phyloP scores from a whole-genome alignment of 2,329 filamentous ascomycete species.

The Colletotrichum aenigma region DNA sequence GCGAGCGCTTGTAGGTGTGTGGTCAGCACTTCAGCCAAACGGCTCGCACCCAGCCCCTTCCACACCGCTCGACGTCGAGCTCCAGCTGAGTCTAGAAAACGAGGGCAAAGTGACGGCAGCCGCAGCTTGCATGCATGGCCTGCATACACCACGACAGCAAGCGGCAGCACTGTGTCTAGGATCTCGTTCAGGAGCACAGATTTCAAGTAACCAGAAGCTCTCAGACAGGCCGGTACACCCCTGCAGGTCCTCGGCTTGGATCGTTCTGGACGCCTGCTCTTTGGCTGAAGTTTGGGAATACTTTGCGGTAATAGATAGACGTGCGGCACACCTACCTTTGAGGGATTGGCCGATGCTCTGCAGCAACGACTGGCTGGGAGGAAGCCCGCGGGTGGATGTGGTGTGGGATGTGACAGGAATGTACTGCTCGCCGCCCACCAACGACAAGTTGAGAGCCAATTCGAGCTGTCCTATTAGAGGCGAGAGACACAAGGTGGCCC shows the following conservation, averaged over 20 bases:
- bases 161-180: background rate
- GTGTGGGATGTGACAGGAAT: background rate
- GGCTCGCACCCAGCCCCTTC: slow-evolving; percentile 14
- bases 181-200: background rate
- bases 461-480: background rate
- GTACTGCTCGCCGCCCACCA: background rate
- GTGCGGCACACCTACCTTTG: background rate
- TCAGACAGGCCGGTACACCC: slow-evolving; percentile 4
- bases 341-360: slow-evolving; percentile 1
- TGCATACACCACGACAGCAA: background rate
- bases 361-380: slow-evolving; percentile 1
- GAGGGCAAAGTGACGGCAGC: slow-evolving; percentile 16
- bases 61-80: slow-evolving; percentile 16
- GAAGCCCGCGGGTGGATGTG: background rate
- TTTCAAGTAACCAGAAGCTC: background rate
- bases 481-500: background rate
- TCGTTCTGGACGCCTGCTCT: background rate
- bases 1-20: background rate
- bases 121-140: slow-evolving; percentile 12
- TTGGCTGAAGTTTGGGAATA: background rate
- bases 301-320: background rate
- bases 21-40: slow-evolving; percentile 19
- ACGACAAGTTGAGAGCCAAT: background rate
- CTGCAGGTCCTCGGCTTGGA: slow-evolving; percentile 6
- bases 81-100: slow-evolving; percentile 6